Conservation (phyloP, 2,329 filamentous ascomycete species). For the Fusarium sp. region DNA sequence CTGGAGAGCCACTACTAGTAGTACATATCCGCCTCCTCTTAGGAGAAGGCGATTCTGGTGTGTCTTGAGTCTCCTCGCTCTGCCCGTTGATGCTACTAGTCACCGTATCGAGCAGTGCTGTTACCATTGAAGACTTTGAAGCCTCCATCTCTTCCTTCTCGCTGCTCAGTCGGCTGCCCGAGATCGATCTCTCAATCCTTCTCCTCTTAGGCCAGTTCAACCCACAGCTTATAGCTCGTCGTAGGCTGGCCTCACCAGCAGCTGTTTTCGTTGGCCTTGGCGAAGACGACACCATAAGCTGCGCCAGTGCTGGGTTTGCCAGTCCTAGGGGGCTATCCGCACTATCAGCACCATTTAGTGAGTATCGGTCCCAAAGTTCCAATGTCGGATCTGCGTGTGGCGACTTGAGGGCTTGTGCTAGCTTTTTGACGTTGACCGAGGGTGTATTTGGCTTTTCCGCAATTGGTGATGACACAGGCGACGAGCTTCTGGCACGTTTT, state of each 20-base stretch:
- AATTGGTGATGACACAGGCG: slow-evolving; percentile 76
- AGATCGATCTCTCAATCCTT: slow-evolving; percentile 65
- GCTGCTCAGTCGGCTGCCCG: slow-evolving; percentile 50
- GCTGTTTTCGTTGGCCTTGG: slow-evolving; percentile 67
- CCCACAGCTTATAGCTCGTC: slow-evolving; percentile 76
- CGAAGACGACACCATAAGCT: slow-evolving; percentile 78
- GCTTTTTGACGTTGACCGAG: slow-evolving; percentile 68
- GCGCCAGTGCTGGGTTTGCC: slow-evolving; percentile 69
- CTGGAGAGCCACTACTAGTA: slow-evolving; percentile 44
- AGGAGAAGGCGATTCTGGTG: slow-evolving; percentile 59
- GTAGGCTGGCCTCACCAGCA: slow-evolving; percentile 58
- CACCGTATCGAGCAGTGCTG: slow-evolving; percentile 75
- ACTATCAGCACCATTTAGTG: slow-evolving; percentile 59
- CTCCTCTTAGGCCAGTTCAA: slow-evolving; percentile 79
- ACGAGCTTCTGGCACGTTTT: slow-evolving; percentile 81
- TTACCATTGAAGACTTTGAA: slow-evolving; percentile 69
- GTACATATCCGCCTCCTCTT: slow-evolving; percentile 53
- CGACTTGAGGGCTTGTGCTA: slow-evolving; percentile 71
- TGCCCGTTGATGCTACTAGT: slow-evolving; percentile 63
- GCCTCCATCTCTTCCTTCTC: slow-evolving; percentile 58
- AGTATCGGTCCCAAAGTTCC: slow-evolving; percentile 83
- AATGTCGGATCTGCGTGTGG: slow-evolving; percentile 78
- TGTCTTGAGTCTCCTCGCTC: slow-evolving; percentile 48
- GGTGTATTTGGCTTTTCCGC: slow-evolving; percentile 58
- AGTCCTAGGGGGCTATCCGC: slow-evolving; percentile 59